These are phyloP conservation scores for Aspergillus baeticus DNA, from an alignment of 495 filamentous ascomycete genomes.

Conservation along the genomic window DNA sequence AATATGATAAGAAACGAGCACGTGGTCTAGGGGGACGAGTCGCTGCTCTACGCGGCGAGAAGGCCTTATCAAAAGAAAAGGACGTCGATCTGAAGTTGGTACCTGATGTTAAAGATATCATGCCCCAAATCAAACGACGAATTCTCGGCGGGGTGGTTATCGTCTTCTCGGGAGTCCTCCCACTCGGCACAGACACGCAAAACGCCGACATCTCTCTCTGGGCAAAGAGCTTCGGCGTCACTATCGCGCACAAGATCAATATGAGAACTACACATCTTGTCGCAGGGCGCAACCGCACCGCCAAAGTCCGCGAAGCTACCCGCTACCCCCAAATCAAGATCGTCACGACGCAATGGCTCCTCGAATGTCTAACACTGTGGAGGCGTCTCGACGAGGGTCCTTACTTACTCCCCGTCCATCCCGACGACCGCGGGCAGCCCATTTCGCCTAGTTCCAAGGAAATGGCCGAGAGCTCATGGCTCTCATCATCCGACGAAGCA, in stretches of 20 bases:
- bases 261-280: constrained; percentile 66
- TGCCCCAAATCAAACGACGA: constrained; percentile 71
- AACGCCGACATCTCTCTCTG: constrained; percentile 82
- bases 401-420: constrained; percentile 67
- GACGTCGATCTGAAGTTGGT: constrained; percentile 65
- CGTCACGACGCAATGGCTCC: constrained; percentile 85
- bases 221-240: constrained; percentile 80
- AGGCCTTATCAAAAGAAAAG: constrained; percentile 46
- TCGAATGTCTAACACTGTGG: constrained; percentile 79
- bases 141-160: constrained; percentile 69
- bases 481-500: constrained; percentile 44
- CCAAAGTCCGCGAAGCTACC: constrained; percentile 80
- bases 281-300: constrained; percentile 75
- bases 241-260: constrained; percentile 59
- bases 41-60: constrained; percentile 56
- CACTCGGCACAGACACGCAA: constrained; percentile 71
- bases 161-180: constrained; percentile 87
- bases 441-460: constrained; percentile 35
- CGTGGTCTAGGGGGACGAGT: constrained; percentile 56
- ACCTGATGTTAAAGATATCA: constrained; percentile 80
- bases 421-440: constrained; percentile 53
- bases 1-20: constrained; percentile 62
- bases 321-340: constrained; percentile 77
- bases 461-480: constrained; percentile 35
- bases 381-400: constrained; percentile 67